These are phyloP conservation scores for Diaporthe vexans DNA, from an alignment of 2,329 filamentous ascomycete genomes.

Conservation along the genomic window DNA sequence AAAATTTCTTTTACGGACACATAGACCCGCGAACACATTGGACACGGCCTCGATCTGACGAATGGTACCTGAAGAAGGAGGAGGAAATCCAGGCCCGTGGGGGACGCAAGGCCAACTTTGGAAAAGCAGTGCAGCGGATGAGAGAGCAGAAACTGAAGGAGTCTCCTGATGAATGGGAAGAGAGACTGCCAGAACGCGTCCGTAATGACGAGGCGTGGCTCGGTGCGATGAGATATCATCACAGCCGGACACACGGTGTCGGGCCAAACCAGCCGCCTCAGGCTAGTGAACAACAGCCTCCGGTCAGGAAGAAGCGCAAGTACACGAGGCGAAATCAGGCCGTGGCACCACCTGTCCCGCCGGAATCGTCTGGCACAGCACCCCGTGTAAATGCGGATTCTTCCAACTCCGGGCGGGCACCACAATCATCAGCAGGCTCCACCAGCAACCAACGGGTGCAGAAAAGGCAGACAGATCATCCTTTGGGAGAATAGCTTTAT, in stretches of 20 bases:
- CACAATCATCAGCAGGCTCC: background rate
- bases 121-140: slow-evolving; percentile 58
- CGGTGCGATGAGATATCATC: slow-evolving; percentile 53
- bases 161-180: slow-evolving; percentile 44
- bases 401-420: slow-evolving; percentile 3
- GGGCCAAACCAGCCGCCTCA: background rate
- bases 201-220: slow-evolving; percentile 61
- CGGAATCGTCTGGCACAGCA: slow-evolving; percentile 4
- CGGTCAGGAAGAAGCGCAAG: slow-evolving; percentile 35
- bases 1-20: slow-evolving; percentile 56
- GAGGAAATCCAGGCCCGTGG: slow-evolving; percentile 64
- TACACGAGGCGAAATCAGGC: slow-evolving; percentile 37
- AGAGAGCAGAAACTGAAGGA: slow-evolving; percentile 49
- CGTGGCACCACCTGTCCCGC: background rate
- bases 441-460: background rate
- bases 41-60: slow-evolving; percentile 57
- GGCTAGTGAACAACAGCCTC: slow-evolving; percentile 31
- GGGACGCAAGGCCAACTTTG: slow-evolving; percentile 65
- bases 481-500: background rate
- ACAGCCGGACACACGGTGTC: slow-evolving; percentile 11
- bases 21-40: slow-evolving; percentile 67
- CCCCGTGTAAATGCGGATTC: background rate
- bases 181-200: slow-evolving; percentile 60
- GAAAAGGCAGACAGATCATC: slow-evolving; percentile 1
- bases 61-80: slow-evolving; percentile 63